Percentiles rank a stretch among this genome's conserved stretches.
Evolutionary conservation across 2,329 filamentous ascomycete genomes (phyloP).

Genomic region (Fusarium cyanostomum): DNA sequence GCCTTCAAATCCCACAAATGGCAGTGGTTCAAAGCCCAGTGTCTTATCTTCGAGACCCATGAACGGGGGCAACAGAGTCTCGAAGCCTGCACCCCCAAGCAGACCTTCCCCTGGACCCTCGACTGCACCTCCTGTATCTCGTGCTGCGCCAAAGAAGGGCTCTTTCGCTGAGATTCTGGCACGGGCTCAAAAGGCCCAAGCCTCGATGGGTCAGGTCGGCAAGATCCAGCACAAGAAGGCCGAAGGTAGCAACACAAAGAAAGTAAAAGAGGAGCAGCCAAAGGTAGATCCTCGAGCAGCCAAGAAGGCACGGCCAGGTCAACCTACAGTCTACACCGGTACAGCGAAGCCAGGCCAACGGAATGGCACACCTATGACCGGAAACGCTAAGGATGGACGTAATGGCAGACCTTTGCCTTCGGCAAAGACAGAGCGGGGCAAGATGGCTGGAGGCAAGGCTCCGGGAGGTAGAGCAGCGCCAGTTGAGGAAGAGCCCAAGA

Average conservation of each 20-base stretch:
- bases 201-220: conserved; percentile 68
- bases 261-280: conserved; percentile 58
- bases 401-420: conserved; percentile 31
- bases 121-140: conserved; percentile 54
- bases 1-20: conserved; percentile 30
- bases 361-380: conserved; percentile 39
- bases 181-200: conserved; percentile 73
- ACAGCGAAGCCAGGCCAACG: conserved; percentile 45
- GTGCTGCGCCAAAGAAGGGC: conserved; percentile 71
- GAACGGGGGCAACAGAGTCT: conserved; percentile 37
- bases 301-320: conserved; percentile 35
- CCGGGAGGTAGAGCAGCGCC: conserved; percentile 21
- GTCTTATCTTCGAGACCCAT: conserved; percentile 41
- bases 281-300: conserved; percentile 36
- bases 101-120: conserved; percentile 39
- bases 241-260: conserved; percentile 64
- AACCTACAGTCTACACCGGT: conserved; percentile 45
- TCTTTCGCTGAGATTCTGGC: conserved; percentile 80
- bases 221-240: conserved; percentile 80
- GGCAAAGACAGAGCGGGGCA: conserved; percentile 33
- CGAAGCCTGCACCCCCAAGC: conserved; percentile 38
- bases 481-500: conserved; percentile 57
- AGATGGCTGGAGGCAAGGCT: conserved; percentile 34
- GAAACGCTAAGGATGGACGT: conserved; percentile 33
- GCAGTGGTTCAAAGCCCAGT: conserved; percentile 22